phyloP scores from a whole-genome alignment of 352 stramenopile genomes.

The Phytophthora idaei region DNA sequence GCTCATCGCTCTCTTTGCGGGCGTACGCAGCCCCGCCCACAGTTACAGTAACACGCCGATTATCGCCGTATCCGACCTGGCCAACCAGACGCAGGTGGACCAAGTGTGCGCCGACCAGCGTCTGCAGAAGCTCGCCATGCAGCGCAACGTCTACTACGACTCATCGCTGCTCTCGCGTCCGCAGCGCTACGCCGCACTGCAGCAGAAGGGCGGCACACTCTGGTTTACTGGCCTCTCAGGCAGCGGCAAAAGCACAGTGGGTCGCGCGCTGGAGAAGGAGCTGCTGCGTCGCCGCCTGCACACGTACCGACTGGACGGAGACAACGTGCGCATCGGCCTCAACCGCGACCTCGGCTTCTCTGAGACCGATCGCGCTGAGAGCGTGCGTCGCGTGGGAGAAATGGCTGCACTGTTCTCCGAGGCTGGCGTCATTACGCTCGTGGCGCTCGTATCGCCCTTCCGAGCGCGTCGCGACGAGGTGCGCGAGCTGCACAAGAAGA shows the following conservation, averaged over 20 bases:
- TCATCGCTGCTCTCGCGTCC: constrained; percentile 70
- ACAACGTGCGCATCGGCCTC: constrained; percentile 98
- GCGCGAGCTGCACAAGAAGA: constrained; percentile 90
- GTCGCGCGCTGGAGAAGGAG: constrained; percentile 95
- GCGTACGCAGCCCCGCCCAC: constrained; percentile 23
- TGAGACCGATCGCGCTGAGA: constrained; percentile 95
- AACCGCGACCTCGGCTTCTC: constrained; percentile 98
- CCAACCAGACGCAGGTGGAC: constrained; percentile 44
- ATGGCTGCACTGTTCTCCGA: constrained; percentile 97
- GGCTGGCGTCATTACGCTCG: constrained; percentile 96
- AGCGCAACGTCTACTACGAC: constrained; percentile 87
- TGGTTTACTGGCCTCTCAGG: constrained; percentile 99
- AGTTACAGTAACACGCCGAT: neutral
- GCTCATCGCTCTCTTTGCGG: constrained; percentile 58
- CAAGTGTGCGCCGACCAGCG: constrained; percentile 63
- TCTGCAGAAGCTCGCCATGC: constrained; percentile 68
- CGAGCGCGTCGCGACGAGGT: constrained; percentile 93
- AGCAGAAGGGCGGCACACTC: constrained; percentile 97
- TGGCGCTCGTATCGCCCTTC: constrained; percentile 97
- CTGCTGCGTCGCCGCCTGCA: constrained; percentile 95
- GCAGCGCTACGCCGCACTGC: constrained; percentile 71
- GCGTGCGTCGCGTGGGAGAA: constrained; percentile 96
- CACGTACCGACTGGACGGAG: constrained; percentile 97
- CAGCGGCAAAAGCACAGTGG: constrained; percentile 98
- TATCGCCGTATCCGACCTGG: constrained; percentile 13